phyloP scores from a whole-genome alignment of 1,284 basidiomycete species.

The Ustilago sp. region DNA sequence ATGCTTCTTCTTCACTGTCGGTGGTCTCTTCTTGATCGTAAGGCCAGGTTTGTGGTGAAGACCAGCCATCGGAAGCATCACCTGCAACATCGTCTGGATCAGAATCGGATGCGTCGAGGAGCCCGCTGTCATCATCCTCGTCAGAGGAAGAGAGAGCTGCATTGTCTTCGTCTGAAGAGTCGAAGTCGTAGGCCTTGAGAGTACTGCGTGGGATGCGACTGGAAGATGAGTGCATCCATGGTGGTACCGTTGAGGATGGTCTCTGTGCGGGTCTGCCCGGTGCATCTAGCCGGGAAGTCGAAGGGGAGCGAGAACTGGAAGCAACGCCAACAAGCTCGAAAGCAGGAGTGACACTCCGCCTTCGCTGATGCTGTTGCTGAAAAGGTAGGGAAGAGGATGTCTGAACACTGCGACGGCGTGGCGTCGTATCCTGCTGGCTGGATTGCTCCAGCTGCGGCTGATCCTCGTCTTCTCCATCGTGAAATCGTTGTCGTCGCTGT shows the following conservation, averaged over 20 bases:
- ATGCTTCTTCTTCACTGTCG: constrained; percentile 52
- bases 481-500: constrained; percentile 24
- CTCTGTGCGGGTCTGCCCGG: not conserved
- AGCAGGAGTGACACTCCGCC: constrained; percentile 32
- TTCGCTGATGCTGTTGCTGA: constrained; percentile 18
- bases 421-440: constrained; percentile 6
- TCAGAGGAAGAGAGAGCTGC: constrained; percentile 30
- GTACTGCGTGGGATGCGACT: constrained; percentile 17
- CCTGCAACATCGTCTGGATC: constrained; percentile 13
- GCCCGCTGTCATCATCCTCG: constrained; percentile 17
- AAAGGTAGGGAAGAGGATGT: constrained; percentile 10
- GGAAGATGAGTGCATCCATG: constrained; percentile 37
- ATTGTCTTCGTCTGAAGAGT: constrained; percentile 41
- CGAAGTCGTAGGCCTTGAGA: constrained; percentile 13
- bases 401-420: constrained; percentile 5
- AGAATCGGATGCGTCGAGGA: constrained; percentile 11
- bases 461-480: constrained; percentile 6
- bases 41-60: constrained; percentile 36
- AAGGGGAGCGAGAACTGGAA: constrained; percentile 21
- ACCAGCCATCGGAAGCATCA: constrained; percentile 16
- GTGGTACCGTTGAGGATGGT: constrained; percentile 16
- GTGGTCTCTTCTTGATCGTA: constrained; percentile 23
- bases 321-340: constrained; percentile 44
- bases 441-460: not conserved
- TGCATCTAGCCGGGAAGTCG: constrained; percentile 6